A percentile compares a stretch with the other conserved stretches of the same genome.
Evolutionary conservation across 139 green algal species (phyloP).

Genomic region (Closterium sp.): DNA sequence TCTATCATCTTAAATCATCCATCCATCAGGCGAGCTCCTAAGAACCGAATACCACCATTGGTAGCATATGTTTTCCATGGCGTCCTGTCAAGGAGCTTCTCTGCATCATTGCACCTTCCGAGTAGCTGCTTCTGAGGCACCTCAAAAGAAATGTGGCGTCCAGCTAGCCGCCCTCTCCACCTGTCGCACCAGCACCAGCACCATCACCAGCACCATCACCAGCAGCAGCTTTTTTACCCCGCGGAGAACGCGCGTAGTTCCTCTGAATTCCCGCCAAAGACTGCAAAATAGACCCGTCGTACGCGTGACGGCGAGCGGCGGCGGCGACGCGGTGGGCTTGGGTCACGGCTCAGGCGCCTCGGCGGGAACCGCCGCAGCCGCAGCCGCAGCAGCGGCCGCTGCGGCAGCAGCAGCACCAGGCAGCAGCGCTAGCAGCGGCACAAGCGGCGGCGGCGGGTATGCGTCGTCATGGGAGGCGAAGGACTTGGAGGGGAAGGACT

Average conservation of each 20-base stretch:
- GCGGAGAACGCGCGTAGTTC: neutral
- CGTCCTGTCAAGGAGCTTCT: neutral
- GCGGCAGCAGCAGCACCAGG: neutral
- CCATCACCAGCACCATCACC: too few relatives aligned
- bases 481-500: neutral
- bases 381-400: neutral
- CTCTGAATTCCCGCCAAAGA: neutral
- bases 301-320: neutral
- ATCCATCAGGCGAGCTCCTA: too few relatives aligned
- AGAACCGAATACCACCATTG: too few relatives aligned
- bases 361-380: neutral
- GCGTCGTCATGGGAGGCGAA: slow-evolving; percentile 3
- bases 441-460: neutral
- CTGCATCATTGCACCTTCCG: neutral
- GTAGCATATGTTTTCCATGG: neutral
- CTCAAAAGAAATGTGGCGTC: neutral
- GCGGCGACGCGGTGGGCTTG: neutral
- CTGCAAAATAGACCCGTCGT: neutral
- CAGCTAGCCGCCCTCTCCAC: too few relatives aligned
- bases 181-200: too few relatives aligned
- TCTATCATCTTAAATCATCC: too few relatives aligned
- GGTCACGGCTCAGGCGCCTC: neutral
- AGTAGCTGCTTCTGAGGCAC: neutral
- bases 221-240: neutral
- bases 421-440: too few relatives aligned